These are phyloP conservation scores for Jatropha multifida DNA, from an alignment of 441 rosid genomes.

Conservation along the genomic window DNA sequence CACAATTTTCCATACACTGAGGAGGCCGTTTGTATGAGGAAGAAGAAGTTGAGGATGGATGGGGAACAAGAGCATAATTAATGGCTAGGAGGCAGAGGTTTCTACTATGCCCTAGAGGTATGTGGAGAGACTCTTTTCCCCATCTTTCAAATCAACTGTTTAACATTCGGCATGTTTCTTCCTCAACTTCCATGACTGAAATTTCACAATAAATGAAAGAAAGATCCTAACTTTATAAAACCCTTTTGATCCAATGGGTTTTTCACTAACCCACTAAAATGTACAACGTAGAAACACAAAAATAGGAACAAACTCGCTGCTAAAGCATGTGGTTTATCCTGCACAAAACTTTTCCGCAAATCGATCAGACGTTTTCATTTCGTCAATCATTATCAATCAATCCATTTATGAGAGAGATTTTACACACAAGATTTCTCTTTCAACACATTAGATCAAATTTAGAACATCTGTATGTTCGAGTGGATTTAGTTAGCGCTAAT, in stretches of 20 bases:
- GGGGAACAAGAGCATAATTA: neutral
- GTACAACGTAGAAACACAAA: neutral
- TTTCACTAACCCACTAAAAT: neutral
- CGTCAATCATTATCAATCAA: slow-evolving; percentile 4
- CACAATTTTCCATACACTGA: neutral
- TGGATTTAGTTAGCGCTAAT: neutral
- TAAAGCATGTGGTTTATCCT: slow-evolving; percentile 1
- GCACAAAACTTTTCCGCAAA: slow-evolving; percentile 4
- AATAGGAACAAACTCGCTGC: neutral
- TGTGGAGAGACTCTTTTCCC: slow-evolving; percentile 18
- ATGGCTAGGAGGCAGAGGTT: slow-evolving; percentile 12
- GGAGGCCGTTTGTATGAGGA: neutral
- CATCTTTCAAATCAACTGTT: slow-evolving; percentile 29
- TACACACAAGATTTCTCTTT: neutral
- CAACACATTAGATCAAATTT: neutral
- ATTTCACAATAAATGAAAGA: neutral
- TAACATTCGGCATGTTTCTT: neutral
- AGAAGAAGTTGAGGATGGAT: neutral
- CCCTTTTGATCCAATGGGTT: neutral
- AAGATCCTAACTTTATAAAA: neutral
- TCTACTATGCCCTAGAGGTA: slow-evolving; percentile 12
- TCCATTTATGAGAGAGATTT: neutral
- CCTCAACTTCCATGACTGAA: slow-evolving; percentile 13
- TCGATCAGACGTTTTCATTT: slow-evolving; percentile 1
- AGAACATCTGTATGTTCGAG: neutral